A percentile compares a stretch with the other conserved stretches of the same genome.
These are phyloP conservation scores for Xylaria intraflava DNA, from an alignment of 495 filamentous ascomycete species.

Conservation along the genomic window DNA sequence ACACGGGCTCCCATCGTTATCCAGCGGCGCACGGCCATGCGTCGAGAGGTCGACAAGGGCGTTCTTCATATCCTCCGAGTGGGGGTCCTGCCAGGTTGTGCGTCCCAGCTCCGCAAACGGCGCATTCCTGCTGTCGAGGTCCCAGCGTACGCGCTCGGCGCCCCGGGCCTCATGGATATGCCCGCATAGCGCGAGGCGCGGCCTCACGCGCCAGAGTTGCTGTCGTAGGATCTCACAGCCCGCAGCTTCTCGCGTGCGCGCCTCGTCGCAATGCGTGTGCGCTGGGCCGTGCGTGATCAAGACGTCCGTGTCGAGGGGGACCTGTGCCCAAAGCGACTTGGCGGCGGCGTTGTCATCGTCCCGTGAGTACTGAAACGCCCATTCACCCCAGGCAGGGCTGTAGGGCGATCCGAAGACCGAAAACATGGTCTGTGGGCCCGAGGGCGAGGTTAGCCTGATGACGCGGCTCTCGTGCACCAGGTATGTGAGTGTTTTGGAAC, in stretches of 20 bases:
- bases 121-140: slow-evolving; percentile 23
- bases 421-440: slow-evolving; percentile 60
- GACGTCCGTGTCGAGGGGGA: slow-evolving; percentile 71
- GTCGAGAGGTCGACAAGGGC: slow-evolving; percentile 37
- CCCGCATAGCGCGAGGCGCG: slow-evolving; percentile 77
- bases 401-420: slow-evolving; percentile 73
- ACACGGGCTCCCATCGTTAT: slow-evolving; percentile 27
- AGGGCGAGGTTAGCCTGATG: slow-evolving; percentile 49
- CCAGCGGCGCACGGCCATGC: slow-evolving; percentile 26
- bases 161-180: slow-evolving; percentile 71
- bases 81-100: slow-evolving; percentile 36
- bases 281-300: slow-evolving; percentile 80
- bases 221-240: slow-evolving; percentile 69
- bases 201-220: slow-evolving; percentile 69
- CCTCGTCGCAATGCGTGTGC: slow-evolving; percentile 66
- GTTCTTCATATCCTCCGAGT: slow-evolving; percentile 33
- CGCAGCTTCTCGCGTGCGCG: slow-evolving; percentile 33
- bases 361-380: slow-evolving; percentile 65
- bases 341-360: slow-evolving; percentile 32
- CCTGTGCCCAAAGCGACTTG: slow-evolving; percentile 43
- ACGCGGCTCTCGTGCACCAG: slow-evolving; percentile 56
- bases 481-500: slow-evolving; percentile 54
- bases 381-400: slow-evolving; percentile 50
- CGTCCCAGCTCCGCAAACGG: slow-evolving; percentile 20
- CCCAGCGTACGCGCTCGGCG: slow-evolving; percentile 54